Evolutionary conservation across 495 filamentous ascomycete species (phyloP), one percentile per base, ranked within the genome.

Genomic region (Xylaria scruposa): DNA sequence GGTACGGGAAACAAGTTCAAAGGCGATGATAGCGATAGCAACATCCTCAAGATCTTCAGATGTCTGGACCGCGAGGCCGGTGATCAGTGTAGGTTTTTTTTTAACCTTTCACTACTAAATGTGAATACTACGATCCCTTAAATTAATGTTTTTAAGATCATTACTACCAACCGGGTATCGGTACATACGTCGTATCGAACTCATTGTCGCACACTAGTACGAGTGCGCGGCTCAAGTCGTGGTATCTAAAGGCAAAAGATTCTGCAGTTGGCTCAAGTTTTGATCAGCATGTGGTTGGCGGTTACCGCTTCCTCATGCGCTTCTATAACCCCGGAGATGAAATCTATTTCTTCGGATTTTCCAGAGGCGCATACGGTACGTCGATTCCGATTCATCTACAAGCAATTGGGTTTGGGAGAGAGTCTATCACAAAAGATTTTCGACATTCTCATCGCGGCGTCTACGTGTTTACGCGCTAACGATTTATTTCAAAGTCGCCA

Each of bases 1-100:
- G 94, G 94, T 31, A 97, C 94, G 0, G 94, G 94, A 2, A 96
- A 97, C 76, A 93, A 94, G 74, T 97, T 96, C 76, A 85, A 86
- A 38, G 93, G 94, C 12, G 92, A 93, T 76, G 90, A 92, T 61
- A 89, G 89, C 10, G 93, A 97, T 77, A 96, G 92, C 77, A 97
- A 96, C 79, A 94, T 97, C 70, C 82, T 97, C 56, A 97, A 97
- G 79, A 94, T 97, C 33, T 97, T 91, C 64, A 80, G 88, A 13
- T 90, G 91, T 85, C 78, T 92, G 6, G 88, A 90, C 67, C 76
- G 87, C 4, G 85, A 81, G 3, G 83, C 83, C 0, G 80, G 76
- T 6, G 81, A 88, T 54, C 86, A 89, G 53, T 88, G 85, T 88
- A 78, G 56, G 82, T 42, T 0, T 21, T 60, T 60, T 10, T 58